Base-by-base conservation (phyloP, 176 grass and related monocot species). In the Cymbopogon citratus region DNA sequence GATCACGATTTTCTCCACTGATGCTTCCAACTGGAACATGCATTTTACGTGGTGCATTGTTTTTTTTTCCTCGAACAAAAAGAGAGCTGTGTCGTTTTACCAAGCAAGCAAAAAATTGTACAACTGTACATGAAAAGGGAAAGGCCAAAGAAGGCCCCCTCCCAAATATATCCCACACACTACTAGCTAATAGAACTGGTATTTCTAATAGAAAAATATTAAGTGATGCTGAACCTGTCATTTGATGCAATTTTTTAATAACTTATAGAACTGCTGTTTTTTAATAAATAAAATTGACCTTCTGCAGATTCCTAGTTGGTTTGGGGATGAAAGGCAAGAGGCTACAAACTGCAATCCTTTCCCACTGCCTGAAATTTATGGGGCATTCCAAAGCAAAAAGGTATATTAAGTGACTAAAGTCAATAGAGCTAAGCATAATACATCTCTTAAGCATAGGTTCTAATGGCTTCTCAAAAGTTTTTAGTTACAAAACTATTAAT, bases 281-380 rank as follows among this genome's bases (percentile, higher is more conserved):
- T 62, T 29, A 9, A 12, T 64, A 72, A 66, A 48, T n/a, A 60
- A 25, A 29, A 21, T 29, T 29, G 9, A 64, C 31, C 45, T 9
- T 71, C 21, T 80, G 72, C 90, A 99, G 96, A 95, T 99, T 87
- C 96, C 96, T 81, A 93, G 71, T 84, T 95, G 85, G 89, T 89
- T 92, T 87, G 89, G 75, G 25, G 59, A 66, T 71, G 89, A 93
- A 87, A 85, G 78, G 49, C 83, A 79, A 88, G 79, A 91, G 28
- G 63, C 85, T 56, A 93, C 80, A 66, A 87, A 86, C 41, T 80
- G 76, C 74, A 93, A 91, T 76, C 93, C 91, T 56, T 99, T 99
- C 87, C 79, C 73, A 74, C 84, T 99, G 73, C 96, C 96, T 86
- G 93, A 99, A 91, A 86, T 74, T 88, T 99, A 99, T 83, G 62